Evolutionary conservation across 768 basidiomycete genomes (phyloP).

Genomic region (Tulasnella sp.): DNA sequence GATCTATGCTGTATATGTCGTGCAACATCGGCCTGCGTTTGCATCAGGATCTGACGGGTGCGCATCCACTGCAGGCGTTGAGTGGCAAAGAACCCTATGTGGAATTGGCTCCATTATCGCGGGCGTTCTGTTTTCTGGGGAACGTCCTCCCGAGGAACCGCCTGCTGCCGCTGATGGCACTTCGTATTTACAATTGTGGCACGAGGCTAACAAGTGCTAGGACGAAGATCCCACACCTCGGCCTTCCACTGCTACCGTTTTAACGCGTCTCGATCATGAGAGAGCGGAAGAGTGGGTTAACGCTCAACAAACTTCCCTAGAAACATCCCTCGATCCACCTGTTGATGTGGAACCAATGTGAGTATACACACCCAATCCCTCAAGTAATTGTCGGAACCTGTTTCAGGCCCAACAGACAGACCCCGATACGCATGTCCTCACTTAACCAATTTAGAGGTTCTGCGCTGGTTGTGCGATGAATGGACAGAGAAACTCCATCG

Average conservation of each 20-base stretch:
- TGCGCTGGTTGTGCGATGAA: too few species aligned
- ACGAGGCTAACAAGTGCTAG: neutral
- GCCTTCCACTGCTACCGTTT: neutral
- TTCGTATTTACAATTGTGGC: slow-evolving; percentile 1
- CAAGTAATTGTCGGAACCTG: too few species aligned
- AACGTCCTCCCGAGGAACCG: neutral
- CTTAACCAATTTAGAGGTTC: neutral
- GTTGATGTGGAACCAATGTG: neutral
- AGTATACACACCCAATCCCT: neutral
- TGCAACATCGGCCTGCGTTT: neutral
- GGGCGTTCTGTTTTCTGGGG: neutral
- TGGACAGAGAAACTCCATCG: too few species aligned
- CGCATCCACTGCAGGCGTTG: neutral
- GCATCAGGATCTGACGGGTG: neutral
- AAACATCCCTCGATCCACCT: neutral
- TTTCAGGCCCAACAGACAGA: too few species aligned
- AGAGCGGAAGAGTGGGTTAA: neutral
- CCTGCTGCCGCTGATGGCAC: neutral
- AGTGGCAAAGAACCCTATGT: neutral
- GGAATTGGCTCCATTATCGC: neutral
- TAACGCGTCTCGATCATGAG: neutral
- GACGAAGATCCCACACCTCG: slow-evolving; percentile 1
- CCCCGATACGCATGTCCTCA: neutral
- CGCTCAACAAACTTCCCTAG: neutral
- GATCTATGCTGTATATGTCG: neutral